These are phyloP conservation scores for Penicillium rolfsii DNA, from an alignment of 2,329 filamentous ascomycete species.

Conservation along the genomic window DNA sequence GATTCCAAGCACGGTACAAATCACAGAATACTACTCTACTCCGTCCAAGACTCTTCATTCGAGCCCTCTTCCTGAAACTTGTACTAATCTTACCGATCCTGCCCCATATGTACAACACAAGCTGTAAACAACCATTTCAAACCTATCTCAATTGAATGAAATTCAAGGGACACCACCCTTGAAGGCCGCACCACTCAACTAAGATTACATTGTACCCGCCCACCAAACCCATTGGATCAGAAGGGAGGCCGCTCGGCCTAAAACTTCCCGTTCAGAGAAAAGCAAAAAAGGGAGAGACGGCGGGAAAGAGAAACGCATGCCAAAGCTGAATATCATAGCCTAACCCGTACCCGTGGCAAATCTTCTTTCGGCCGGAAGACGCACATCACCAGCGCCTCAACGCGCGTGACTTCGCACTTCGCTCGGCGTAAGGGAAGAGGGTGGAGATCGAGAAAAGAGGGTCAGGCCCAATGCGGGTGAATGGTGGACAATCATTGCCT, in stretches of 20 bases:
- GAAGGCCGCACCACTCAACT: neutral
- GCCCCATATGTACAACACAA: neutral
- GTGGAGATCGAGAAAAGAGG: constrained; percentile 7
- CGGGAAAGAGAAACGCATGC: neutral
- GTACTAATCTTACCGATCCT: neutral
- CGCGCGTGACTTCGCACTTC: neutral
- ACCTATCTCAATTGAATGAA: neutral
- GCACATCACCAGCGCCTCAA: neutral
- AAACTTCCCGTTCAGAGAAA: neutral
- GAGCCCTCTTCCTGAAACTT: neutral
- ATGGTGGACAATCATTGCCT: constrained; percentile 17
- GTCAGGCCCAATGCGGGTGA: neutral
- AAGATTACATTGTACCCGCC: neutral
- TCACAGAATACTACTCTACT: neutral
- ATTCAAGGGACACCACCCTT: neutral
- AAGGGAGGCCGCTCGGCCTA: neutral
- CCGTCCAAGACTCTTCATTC: no score
- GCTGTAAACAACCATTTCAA: neutral
- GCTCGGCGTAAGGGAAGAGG: constrained; percentile 11
- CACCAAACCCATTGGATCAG: neutral
- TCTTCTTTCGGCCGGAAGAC: constrained; percentile 19
- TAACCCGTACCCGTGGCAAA: constrained; percentile 1
- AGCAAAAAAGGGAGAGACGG: neutral
- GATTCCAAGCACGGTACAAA: neutral
- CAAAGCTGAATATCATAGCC: neutral